Conservation (phyloP, 768 basidiomycete genomes). For the Boletus insuetus region DNA sequence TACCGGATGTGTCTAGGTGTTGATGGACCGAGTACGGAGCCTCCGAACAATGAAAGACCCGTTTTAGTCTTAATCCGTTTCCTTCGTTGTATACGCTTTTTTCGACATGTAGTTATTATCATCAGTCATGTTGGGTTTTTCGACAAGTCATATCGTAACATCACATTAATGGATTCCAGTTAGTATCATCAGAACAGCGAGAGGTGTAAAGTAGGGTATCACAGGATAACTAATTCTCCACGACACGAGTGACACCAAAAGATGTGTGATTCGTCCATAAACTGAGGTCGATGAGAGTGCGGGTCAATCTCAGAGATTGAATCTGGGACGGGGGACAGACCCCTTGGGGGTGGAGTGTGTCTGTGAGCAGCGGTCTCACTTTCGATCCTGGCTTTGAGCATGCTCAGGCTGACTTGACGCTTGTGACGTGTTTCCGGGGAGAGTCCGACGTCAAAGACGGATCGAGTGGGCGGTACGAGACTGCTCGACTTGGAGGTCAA, state of each 20-base stretch:
- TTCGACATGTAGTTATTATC: constrained; percentile 1
- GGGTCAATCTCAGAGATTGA: constrained; percentile 16
- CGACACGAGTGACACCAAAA: constrained; percentile 87
- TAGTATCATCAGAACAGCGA: constrained; percentile 4
- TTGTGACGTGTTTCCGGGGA: constrained; percentile 78
- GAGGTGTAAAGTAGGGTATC: constrained; percentile 14
- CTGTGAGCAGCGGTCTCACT: constrained; percentile 57
- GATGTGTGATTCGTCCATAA: constrained; percentile 83
- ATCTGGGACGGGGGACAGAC: constrained; percentile 52
- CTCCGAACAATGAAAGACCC: constrained; percentile 27
- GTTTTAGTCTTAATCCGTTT: constrained; percentile 4
- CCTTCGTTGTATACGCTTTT: background rate
- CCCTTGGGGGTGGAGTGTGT: constrained; percentile 51
- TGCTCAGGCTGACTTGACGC: constrained; percentile 78
- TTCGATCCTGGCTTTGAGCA: constrained; percentile 89
- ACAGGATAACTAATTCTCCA: constrained; percentile 77
- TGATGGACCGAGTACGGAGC: constrained; percentile 36
- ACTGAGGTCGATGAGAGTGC: constrained; percentile 53
- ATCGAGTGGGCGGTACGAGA: constrained; percentile 44
- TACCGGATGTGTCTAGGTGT: constrained; percentile 40
- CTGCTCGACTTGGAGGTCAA: constrained; percentile 29
- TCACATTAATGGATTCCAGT: constrained; percentile 21
- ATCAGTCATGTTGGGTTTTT: constrained; percentile 2
- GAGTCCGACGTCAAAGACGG: constrained; percentile 66
- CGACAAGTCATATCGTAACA: constrained; percentile 11